Evolutionary conservation across 768 basidiomycete genomes (phyloP).

Genomic region (Floccularia luteovirens): DNA sequence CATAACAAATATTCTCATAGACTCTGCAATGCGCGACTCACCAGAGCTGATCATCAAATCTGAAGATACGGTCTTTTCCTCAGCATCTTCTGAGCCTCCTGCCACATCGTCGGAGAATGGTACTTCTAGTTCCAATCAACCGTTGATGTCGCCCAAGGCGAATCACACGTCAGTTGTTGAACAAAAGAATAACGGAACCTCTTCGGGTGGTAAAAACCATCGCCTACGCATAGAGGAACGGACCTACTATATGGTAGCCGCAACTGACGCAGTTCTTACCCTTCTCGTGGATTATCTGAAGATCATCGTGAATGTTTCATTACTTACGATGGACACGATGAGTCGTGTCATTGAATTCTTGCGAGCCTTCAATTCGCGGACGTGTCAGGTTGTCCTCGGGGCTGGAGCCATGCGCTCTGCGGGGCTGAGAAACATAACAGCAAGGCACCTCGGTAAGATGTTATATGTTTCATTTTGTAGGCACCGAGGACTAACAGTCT

Average conservation of each 20-base stretch:
- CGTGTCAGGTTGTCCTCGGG: slow-evolving; percentile 96
- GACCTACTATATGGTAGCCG: slow-evolving; percentile 78
- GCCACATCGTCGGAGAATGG: not conserved
- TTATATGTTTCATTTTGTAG: slow-evolving; percentile 4
- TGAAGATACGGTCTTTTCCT: slow-evolving; percentile 18
- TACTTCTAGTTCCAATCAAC: not conserved
- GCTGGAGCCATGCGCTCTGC: slow-evolving; percentile 99
- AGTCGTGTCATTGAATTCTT: slow-evolving; percentile 89
- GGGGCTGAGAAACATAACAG: slow-evolving; percentile 96
- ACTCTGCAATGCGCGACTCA: slow-evolving; percentile 78
- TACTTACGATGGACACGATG: slow-evolving; percentile 95
- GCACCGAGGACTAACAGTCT: not conserved
- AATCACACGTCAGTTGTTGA: not conserved
- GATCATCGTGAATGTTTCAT: slow-evolving; percentile 79
- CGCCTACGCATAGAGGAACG: slow-evolving; percentile 76
- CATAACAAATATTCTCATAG: slow-evolving; percentile 65
- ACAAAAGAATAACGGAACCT: not conserved
- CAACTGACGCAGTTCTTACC: slow-evolving; percentile 68
- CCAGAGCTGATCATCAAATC: slow-evolving; percentile 45
- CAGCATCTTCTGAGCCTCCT: slow-evolving; percentile 4
- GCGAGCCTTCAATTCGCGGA: slow-evolving; percentile 96
- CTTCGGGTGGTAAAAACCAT: slow-evolving; percentile 31
- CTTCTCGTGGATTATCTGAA: slow-evolving; percentile 82
- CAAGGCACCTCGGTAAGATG: slow-evolving; percentile 79
- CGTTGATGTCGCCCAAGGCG: not conserved